These are phyloP conservation scores for Raddia distichophylla DNA, from an alignment of 176 grass and related monocot genomes.

Conservation along the genomic window DNA sequence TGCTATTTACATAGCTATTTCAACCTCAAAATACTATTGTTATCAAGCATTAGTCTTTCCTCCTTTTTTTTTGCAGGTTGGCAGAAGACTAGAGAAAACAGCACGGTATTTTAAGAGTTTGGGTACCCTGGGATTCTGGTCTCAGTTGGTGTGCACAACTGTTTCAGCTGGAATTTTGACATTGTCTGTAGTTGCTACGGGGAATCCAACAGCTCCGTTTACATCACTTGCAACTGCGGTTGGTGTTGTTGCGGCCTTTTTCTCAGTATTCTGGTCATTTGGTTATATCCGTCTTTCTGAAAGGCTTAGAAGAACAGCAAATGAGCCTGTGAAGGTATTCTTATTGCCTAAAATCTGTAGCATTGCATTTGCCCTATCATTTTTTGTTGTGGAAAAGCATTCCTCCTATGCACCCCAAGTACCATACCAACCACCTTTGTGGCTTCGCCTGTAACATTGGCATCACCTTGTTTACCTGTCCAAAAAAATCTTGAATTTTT, in stretches of 20 bases:
- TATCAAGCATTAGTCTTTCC: background rate
- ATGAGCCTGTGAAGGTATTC: constrained; percentile 61
- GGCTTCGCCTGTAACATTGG: background rate
- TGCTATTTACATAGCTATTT: background rate
- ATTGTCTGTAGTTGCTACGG: constrained; percentile 66
- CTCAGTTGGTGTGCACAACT: constrained; percentile 76
- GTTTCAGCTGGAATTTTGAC: constrained; percentile 85
- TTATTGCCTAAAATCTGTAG: background rate
- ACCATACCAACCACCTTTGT: background rate
- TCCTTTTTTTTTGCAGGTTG: constrained; percentile 53
- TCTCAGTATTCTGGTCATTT: constrained; percentile 67
- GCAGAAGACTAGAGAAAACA: constrained; percentile 77
- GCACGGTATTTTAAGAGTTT: constrained; percentile 75
- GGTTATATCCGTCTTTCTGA: constrained; percentile 64
- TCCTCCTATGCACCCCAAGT: background rate
- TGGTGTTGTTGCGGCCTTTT: constrained; percentile 51
- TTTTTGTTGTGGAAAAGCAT: background rate
- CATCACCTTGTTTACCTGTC: background rate
- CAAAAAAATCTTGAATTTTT: background rate
- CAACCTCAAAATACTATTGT: background rate
- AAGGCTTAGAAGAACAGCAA: constrained; percentile 62
- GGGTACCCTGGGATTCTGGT: constrained; percentile 85
- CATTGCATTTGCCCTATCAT: background rate
- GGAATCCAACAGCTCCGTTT: constrained; percentile 66
- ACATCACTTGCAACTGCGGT: constrained; percentile 61